Evolutionary conservation across 1,139 yeast genomes (phyloP).

Genomic region (Eremothecium coryli): DNA sequence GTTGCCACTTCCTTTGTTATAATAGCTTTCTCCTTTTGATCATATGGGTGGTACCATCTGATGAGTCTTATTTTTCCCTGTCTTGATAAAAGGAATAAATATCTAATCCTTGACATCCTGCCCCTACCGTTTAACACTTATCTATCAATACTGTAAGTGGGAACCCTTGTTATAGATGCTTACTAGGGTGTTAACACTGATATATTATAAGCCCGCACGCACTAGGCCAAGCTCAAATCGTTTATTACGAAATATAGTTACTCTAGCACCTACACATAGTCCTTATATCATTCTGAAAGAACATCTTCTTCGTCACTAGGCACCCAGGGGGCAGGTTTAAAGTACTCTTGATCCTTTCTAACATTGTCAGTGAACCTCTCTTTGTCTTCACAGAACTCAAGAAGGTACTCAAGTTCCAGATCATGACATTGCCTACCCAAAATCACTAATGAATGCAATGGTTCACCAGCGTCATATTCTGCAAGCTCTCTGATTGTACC

Average conservation of each 20-base stretch:
- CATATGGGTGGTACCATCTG: constrained; percentile 82
- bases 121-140: no score
- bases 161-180: no score
- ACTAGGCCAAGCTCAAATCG: no score
- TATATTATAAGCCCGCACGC: no score
- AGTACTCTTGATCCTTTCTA: constrained; percentile 61
- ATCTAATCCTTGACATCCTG: constrained; percentile 59
- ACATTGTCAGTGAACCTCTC: constrained; percentile 54
- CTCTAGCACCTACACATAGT: no score
- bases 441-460: constrained; percentile 83
- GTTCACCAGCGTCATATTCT: constrained; percentile 85
- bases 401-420: constrained; percentile 75
- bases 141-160: no score
- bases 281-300: no score
- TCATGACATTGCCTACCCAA: constrained; percentile 93
- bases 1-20: constrained; percentile 83
- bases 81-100: constrained; percentile 71
- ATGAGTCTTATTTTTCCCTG: constrained; percentile 92
- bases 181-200: no score
- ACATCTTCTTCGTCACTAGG: no score
- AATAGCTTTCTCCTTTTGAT: constrained; percentile 75
- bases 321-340: constrained; percentile 50
- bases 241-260: no score
- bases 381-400: constrained; percentile 63
- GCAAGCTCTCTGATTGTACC: constrained; percentile 70